A percentile compares a stretch with the other conserved stretches of the same genome.
These are phyloP conservation scores for Metarhizium brunneum DNA, from an alignment of 2,329 filamentous ascomycete species.

Conservation along the genomic window DNA sequence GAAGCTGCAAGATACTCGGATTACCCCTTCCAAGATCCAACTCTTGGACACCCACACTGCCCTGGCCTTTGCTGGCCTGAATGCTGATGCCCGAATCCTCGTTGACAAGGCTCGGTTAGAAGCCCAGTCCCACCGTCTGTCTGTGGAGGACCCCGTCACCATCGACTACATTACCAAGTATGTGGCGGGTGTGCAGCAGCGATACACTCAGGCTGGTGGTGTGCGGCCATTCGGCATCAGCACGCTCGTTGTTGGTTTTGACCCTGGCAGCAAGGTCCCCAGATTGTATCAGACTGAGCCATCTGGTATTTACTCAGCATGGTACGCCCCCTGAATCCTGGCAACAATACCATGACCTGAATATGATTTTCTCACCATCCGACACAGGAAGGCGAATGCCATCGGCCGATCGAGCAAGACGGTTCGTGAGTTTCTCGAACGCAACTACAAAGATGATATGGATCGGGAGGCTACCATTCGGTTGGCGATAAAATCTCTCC, in stretches of 20 bases:
- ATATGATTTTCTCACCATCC: conserved; percentile 8
- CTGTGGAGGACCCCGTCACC: conserved; percentile 91
- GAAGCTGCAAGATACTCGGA: conserved; percentile 98
- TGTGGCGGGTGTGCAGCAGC: conserved; percentile 93
- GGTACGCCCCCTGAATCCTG: conserved; percentile 42
- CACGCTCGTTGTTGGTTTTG: conserved; percentile 96
- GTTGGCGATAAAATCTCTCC: conserved; percentile 92
- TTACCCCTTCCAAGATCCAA: conserved; percentile 97
- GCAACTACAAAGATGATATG: conserved; percentile 98
- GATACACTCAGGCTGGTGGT: conserved; percentile 97
- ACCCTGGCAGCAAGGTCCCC: conserved; percentile 81
- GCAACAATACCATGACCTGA: neutral
- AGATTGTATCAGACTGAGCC: conserved; percentile 97
- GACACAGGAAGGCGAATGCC: conserved; percentile 88
- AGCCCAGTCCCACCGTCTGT: conserved; percentile 93
- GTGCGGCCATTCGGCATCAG: conserved; percentile 98
- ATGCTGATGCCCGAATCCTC: conserved; percentile 94
- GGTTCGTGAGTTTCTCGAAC: conserved; percentile 94
- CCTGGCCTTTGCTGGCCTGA: conserved; percentile 92
- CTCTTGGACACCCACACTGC: conserved; percentile 93
- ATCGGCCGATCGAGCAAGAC: conserved; percentile 99
- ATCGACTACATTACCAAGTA: conserved; percentile 99
- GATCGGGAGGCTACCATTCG: conserved; percentile 93
- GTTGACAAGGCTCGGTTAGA: conserved; percentile 97
- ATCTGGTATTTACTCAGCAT: conserved; percentile 98